These are phyloP conservation scores for Aureobasidium sp. DNA, from an alignment of 2,329 filamentous ascomycete genomes.

Conservation along the genomic window DNA sequence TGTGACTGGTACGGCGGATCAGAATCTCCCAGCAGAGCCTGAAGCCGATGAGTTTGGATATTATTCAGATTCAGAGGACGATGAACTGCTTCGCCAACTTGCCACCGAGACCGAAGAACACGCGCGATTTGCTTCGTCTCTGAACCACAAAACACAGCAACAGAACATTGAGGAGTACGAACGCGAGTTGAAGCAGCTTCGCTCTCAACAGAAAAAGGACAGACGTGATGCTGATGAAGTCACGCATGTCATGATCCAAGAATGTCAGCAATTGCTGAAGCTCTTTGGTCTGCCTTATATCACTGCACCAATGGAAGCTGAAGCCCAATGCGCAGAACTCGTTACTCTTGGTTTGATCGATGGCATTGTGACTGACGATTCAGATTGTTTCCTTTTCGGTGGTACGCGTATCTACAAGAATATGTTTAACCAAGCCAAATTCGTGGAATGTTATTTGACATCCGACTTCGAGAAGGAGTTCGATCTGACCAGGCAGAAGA, in stretches of 20 bases:
- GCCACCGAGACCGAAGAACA: slow-evolving; percentile 90
- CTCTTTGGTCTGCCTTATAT: slow-evolving; percentile 94
- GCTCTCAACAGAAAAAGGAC: slow-evolving; percentile 94
- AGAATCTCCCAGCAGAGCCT: slow-evolving; percentile 19
- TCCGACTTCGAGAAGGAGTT: slow-evolving; percentile 83
- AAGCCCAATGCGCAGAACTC: slow-evolving; percentile 92
- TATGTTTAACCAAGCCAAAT: slow-evolving; percentile 99
- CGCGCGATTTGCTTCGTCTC: slow-evolving; percentile 78
- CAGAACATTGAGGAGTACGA: slow-evolving; percentile 78
- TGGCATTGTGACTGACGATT: slow-evolving; percentile 95
- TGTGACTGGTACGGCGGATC: slow-evolving; percentile 19
- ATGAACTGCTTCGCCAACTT: slow-evolving; percentile 77
- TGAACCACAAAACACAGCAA: slow-evolving; percentile 66
- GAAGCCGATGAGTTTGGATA: slow-evolving; percentile 37
- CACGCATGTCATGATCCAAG: slow-evolving; percentile 88
- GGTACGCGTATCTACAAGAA: slow-evolving; percentile 98
- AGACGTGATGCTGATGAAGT: slow-evolving; percentile 94
- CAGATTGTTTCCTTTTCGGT: slow-evolving; percentile 92
- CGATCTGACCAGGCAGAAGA: slow-evolving; percentile 73
- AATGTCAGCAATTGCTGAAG: slow-evolving; percentile 83
- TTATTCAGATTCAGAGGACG: slow-evolving; percentile 80
- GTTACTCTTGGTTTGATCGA: slow-evolving; percentile 83
- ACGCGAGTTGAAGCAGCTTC: slow-evolving; percentile 74
- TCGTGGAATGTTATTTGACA: slow-evolving; percentile 88
- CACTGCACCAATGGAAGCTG: slow-evolving; percentile 97